Evolutionary conservation across 2,329 filamentous ascomycete genomes (phyloP), one percentile per base, ranked within the genome.

Genomic region (Simplicillium sp.): DNA sequence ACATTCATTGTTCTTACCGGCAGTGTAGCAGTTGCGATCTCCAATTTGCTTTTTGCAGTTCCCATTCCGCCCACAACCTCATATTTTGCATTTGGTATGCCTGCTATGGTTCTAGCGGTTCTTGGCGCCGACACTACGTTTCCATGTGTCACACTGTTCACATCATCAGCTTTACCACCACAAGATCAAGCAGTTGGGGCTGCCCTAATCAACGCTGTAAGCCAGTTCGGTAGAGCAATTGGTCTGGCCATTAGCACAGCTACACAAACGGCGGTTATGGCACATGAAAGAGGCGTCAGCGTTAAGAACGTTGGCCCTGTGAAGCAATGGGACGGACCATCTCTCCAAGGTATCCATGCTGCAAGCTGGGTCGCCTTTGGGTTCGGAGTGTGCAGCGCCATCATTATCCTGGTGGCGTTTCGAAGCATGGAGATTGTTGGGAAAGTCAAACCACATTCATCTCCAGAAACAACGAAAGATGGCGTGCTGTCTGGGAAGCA

Each of bases 141-240:
- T 66, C 80, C 81, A 0, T 74, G 73, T 4, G 61, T 85, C 14
- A 79, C 77, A 0, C 66, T 86, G 1, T 84, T 82, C 53, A 80
- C 75, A 0, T 80, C 80, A 0, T 75, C 76, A 45, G 66, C 73
- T 1, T 64, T 86, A 1, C 75, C 80, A 0, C 62, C 65, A 1
- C 73, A 77, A 38, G 80, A 86, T 46, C 81, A 85, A 51, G 77
- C 79, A 2, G 57, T 85, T 1, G 81, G 80, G 1, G 82, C 80
- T 1, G 82, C 79, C 0, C 67, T 84, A 8, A 75, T 85, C 53
- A 84, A 84, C 44, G 71, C 80, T 1, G 71, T 80, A 11, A 76
- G 75, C 0, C 79, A 83, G 51, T 64, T 84, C 28, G 81, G 81
- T 0, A 66, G 81, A 7, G 73, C 80, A 1, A 70, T 85, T n/a